phyloP scores from a whole-genome alignment of 495 filamentous ascomycete genomes.

The Lasiosphaeriaceae sp. region DNA sequence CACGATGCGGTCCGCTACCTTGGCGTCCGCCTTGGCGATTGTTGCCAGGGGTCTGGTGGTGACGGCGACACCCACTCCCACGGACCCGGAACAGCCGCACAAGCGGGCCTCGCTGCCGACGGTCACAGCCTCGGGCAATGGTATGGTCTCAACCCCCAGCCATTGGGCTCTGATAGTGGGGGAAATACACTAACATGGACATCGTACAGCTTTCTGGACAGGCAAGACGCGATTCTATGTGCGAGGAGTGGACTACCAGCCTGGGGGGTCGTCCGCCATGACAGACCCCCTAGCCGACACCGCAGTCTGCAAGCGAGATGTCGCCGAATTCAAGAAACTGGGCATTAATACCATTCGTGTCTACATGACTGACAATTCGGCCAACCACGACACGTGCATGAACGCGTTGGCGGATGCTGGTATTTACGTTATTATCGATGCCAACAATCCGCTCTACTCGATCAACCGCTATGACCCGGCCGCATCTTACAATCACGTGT shows the following conservation, averaged over 20 bases:
- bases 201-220: slow-evolving; percentile 72
- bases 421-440: slow-evolving; percentile 87
- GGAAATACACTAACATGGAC: not conserved
- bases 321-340: slow-evolving; percentile 75
- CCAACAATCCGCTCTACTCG: slow-evolving; percentile 60
- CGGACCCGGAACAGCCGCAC: slow-evolving; percentile 55
- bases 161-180: not conserved
- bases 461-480: slow-evolving; percentile 74
- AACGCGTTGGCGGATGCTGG: slow-evolving; percentile 71
- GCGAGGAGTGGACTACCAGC: slow-evolving; percentile 93
- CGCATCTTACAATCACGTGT: slow-evolving; percentile 81
- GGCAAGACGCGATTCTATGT: slow-evolving; percentile 85
- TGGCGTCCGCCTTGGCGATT: slow-evolving; percentile 54
- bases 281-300: slow-evolving; percentile 75
- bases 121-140: slow-evolving; percentile 47
- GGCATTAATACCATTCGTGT: slow-evolving; percentile 90
- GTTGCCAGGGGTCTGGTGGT: slow-evolving; percentile 40
- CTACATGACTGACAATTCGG: slow-evolving; percentile 88
- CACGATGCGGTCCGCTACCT: slow-evolving; percentile 14
- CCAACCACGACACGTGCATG: slow-evolving; percentile 84
- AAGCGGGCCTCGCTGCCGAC: slow-evolving; percentile 37
- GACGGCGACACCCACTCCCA: slow-evolving; percentile 54
- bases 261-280: slow-evolving; percentile 77
- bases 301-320: slow-evolving; percentile 73
- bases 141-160: slow-evolving; percentile 20